Evolutionary conservation across 805 yeast species (phyloP), one percentile per base, ranked within the genome.

Genomic region (Spathaspora girioi): DNA sequence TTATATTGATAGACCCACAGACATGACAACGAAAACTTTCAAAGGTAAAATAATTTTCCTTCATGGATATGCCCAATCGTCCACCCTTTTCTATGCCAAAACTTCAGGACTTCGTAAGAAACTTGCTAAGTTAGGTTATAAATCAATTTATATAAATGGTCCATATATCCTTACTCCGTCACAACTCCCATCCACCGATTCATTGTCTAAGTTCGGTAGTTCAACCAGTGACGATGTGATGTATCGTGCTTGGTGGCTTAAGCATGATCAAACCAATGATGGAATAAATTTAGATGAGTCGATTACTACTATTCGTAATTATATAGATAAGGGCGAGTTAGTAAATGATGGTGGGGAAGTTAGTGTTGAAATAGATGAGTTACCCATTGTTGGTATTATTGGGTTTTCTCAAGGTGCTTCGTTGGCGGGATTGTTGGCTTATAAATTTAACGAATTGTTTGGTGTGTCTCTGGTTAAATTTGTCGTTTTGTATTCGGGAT

Each of bases 361-460:
- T 5, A 59, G 54, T 18, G 45, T 14, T 11, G 55, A 61, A 4
- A 59, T 61, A 10, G 62, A 58, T 2, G 59, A 57, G 1, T 55
- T 66, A 17, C 97, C 97, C 1, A 88, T 89, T 57, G 87, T 86
- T 19, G 99, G 98, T 5, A 70, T 93, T 18, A 69, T 94, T 43
- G 98, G 97, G 1, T 93, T 93, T 65, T 86, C 96, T 10, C 98
- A 94, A 67, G 99, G 99, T 55, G 96, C 97, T 6, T 96, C 94
- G 1, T 70, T 93, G 35, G 85, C 89, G 1, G 88, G 93, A 1
- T 75, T 89, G 23, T 64, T 91, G 29, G 75, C 88, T 43, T 81
- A 83, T 57, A 76, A 78, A 40, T 83, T 86, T 55, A 74, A 79
- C 19, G 76, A 77, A 20, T 59, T 85, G 41, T 80, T 83, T 38